phyloP scores from a whole-genome alignment of 169 alveolate species.

The Perkinsus olseni region DNA sequence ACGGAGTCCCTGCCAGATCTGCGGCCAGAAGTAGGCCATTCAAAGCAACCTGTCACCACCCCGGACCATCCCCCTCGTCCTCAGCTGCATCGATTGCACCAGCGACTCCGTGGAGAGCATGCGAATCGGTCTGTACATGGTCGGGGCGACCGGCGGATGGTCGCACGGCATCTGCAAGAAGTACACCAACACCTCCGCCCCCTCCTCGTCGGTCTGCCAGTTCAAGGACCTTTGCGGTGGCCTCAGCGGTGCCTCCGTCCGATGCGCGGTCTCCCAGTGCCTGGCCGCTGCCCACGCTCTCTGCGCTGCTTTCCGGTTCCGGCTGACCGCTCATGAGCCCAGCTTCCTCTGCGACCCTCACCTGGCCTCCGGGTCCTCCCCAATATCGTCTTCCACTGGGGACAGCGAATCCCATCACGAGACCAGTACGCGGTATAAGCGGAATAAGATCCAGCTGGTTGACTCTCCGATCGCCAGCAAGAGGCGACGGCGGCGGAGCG shows the following conservation, averaged over 20 bases:
- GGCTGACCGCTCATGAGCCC: neutral
- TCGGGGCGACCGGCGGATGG: neutral
- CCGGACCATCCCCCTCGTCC: neutral
- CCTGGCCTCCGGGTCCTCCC: neutral
- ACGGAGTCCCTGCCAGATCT: neutral
- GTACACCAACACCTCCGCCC: neutral
- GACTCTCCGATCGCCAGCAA: neutral
- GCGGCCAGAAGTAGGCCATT: neutral
- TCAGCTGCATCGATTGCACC: neutral
- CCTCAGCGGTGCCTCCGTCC: neutral
- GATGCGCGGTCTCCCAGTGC: neutral
- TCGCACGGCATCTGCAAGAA: neutral
- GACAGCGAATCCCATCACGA: neutral
- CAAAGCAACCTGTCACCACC: neutral
- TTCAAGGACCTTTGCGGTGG: neutral
- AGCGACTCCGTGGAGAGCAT: neutral
- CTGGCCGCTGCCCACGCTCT: neutral
- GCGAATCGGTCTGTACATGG: neutral
- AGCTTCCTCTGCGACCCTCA: neutral
- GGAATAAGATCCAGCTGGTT: neutral
- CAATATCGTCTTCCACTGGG: neutral
- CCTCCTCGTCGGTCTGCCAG: neutral
- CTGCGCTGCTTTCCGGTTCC: neutral
- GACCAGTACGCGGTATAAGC: neutral
- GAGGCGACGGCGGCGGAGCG: neutral